Evolutionary conservation across 257 asterid genomes (phyloP).

Genomic region (Solanum pennellii): DNA sequence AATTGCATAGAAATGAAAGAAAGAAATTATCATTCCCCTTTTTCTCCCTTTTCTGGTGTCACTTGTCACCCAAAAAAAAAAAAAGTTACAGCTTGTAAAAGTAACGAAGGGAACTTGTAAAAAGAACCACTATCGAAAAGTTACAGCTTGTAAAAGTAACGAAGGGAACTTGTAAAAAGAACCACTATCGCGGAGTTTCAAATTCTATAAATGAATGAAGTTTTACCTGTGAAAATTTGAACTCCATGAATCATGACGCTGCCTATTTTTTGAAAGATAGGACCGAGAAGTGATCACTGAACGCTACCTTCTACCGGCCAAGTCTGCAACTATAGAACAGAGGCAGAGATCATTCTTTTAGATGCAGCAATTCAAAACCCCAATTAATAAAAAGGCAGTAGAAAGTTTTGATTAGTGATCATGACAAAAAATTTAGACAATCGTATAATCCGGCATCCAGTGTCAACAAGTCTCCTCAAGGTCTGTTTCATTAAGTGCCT

Average conservation of each 20-base stretch:
- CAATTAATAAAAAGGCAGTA: background rate
- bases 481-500: background rate
- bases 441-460: background rate
- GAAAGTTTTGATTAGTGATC: background rate
- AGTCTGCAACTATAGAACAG: background rate
- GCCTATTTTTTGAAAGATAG: background rate
- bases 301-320: background rate
- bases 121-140: background rate
- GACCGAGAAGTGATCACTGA: background rate
- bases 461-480: background rate
- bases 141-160: background rate
- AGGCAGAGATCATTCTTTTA: background rate
- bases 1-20: background rate
- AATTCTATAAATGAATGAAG: background rate
- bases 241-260: background rate
- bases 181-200: background rate
- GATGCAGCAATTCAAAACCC: background rate
- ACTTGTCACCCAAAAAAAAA: background rate
- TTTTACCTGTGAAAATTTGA: background rate
- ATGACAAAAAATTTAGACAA: background rate
- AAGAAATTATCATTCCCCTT: background rate
- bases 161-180: background rate
- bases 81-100: background rate
- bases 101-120: background rate
- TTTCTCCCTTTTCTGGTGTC: background rate